Conservation (phyloP, 768 basidiomycete genomes). For the Pleurotus citrinopileatus region DNA sequence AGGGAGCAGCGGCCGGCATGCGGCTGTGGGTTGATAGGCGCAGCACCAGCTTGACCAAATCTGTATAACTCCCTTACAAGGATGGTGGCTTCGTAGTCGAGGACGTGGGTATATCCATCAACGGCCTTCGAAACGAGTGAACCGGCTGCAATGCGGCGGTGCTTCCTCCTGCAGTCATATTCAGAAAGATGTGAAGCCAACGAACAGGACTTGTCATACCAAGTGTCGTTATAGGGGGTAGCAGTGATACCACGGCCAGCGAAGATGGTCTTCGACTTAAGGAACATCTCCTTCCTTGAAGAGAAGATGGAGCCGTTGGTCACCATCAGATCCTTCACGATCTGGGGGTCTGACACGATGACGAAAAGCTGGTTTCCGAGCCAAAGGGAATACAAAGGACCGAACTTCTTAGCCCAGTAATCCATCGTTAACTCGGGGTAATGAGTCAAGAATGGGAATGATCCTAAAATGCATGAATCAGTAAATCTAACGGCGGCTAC, state of each 20-base stretch:
- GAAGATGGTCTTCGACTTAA: slow-evolving; percentile 44
- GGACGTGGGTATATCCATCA: slow-evolving; percentile 28
- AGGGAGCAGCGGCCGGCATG: slow-evolving; percentile 36
- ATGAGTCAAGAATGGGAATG: slow-evolving; percentile 35
- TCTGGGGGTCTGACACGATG: slow-evolving; percentile 39
- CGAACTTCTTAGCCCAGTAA: slow-evolving; percentile 40
- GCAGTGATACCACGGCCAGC: slow-evolving; percentile 41
- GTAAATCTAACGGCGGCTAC: neutral
- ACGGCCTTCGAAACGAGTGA: slow-evolving; percentile 33
- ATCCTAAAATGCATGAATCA: slow-evolving; percentile 17
- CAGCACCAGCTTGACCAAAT: slow-evolving; percentile 25
- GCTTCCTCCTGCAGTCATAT: slow-evolving; percentile 32
- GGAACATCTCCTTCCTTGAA: slow-evolving; percentile 41
- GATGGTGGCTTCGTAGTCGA: slow-evolving; percentile 37
- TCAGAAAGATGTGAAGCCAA: neutral
- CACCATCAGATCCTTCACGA: slow-evolving; percentile 43
- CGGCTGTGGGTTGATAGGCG: slow-evolving; percentile 35
- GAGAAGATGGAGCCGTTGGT: slow-evolving; percentile 45
- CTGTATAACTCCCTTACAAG: slow-evolving; percentile 35
- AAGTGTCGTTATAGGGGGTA: slow-evolving; percentile 39
- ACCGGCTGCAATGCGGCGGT: slow-evolving; percentile 35
- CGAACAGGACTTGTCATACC: slow-evolving; percentile 20
- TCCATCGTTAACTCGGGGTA: slow-evolving; percentile 42
- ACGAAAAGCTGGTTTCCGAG: slow-evolving; percentile 47
- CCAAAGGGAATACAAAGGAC: slow-evolving; percentile 42